These are phyloP conservation scores for Acacia crassicarpa DNA, from an alignment of 306 rosid species.

Conservation along the genomic window DNA sequence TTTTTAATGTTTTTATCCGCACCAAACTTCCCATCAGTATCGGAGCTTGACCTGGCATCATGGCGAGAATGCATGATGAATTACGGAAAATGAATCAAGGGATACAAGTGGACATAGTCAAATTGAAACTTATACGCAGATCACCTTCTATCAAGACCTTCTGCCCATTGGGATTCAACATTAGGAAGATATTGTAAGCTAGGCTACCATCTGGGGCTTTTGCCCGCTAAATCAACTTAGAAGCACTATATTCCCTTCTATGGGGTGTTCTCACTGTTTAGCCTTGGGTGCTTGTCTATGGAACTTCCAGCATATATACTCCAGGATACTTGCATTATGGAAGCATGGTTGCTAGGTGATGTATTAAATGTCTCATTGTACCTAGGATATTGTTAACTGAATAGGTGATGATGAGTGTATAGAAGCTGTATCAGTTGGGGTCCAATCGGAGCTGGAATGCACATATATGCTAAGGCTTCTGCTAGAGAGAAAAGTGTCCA, in stretches of 20 bases:
- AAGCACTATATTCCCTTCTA: not conserved
- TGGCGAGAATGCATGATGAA: not conserved
- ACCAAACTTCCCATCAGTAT: not conserved
- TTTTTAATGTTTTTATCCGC: not conserved
- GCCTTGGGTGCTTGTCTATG: not conserved
- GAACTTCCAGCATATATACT: not conserved
- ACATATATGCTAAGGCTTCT: not conserved
- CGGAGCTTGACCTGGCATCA: not conserved
- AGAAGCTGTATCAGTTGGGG: not conserved
- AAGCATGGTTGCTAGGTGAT: not conserved
- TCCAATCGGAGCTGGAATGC: not conserved
- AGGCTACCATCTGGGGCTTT: not conserved
- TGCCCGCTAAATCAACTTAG: not conserved
- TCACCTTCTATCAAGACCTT: not conserved
- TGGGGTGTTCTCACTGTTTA: not conserved
- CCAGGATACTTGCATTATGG: not conserved
- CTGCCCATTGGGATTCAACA: not conserved
- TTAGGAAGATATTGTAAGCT: not conserved
- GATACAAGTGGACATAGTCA: not conserved
- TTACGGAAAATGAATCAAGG: not conserved
- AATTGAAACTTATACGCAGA: not conserved
- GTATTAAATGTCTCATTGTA: not conserved
- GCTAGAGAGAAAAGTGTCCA: not conserved
- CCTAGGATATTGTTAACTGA: not conserved
- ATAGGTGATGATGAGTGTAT: not conserved